Evolutionary conservation across 768 basidiomycete genomes (phyloP), one percentile per base, ranked within the genome.

Genomic region (Podaxis mareebaensis): DNA sequence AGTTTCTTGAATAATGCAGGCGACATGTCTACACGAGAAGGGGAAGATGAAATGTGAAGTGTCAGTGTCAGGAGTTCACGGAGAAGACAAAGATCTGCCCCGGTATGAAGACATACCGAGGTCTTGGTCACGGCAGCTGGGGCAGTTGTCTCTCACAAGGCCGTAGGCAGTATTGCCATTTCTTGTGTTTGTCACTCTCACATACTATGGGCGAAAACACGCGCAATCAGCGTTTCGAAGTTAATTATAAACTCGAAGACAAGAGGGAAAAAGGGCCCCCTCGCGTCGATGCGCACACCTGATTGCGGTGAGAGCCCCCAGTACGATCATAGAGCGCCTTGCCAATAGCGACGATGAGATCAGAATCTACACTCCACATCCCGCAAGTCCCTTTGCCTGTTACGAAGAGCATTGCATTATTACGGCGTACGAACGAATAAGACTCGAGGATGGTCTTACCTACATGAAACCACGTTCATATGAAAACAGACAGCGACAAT

Each of bases 381-480:
- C 89, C 89, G 69, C 90, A 92, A 73, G 89, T 88, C 49, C 89
- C 90, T 24, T 78, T 68, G 36, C 78, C 79, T 79, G 53, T 51
- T n/a, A 58, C 58, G 33, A 61, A 42, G 61, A 30, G 51, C 51
- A 64, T 40, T 8, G 7, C 24, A 17, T 57, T 8, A 63, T 24
- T 58, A 60, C 49, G 33, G 26, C 3, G 33, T 52, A 74, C 52
- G 12, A 42, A n/a, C 26, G 24, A 51, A 55, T 22, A 3, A 33
- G 66, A 36, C 24, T 59, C 5, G 48, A 51, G 13, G 61, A 51
- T 46, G 39, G 6, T 69, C 73, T 69, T 20, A 77, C 80, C 85
- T 58, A 80, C 81, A 64, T 85, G 65, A 71, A 83, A 92, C 83
- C 83, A 92, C 36, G 90, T 91, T 44, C 84, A 89, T 91, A 38